phyloP scores from a whole-genome alignment of 495 filamentous ascomycete genomes.

The Penicillium parvum region DNA sequence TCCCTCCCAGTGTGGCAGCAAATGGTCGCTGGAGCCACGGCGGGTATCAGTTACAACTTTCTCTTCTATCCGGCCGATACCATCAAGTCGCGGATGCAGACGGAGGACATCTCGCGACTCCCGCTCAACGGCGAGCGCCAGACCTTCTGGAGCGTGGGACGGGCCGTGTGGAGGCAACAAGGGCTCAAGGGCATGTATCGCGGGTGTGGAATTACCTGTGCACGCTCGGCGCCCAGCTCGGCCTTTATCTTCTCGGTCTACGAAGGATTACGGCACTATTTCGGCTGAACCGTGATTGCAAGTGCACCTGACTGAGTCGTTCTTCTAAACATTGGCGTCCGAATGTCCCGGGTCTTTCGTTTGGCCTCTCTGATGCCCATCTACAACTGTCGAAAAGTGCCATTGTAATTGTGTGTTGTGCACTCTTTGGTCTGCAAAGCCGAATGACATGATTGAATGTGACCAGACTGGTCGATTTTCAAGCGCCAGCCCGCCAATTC shows the following conservation, averaged over 20 bases:
- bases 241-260: slow-evolving; percentile 95
- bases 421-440: too few species aligned
- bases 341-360: too few species aligned
- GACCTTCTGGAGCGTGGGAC: slow-evolving; percentile 66
- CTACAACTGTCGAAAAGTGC: too few species aligned
- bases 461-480: too few species aligned
- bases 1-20: slow-evolving; percentile 63
- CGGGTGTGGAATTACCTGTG: slow-evolving; percentile 90
- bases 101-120: slow-evolving; percentile 57
- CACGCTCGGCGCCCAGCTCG: slow-evolving; percentile 83
- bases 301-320: too few species aligned
- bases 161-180: slow-evolving; percentile 69
- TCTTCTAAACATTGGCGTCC: too few species aligned
- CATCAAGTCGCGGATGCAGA: slow-evolving; percentile 95
- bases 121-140: slow-evolving; percentile 34
- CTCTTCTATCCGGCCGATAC: slow-evolving; percentile 96
- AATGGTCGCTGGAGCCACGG: slow-evolving; percentile 80
- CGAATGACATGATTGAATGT: too few species aligned
- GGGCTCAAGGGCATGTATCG: slow-evolving; percentile 84
- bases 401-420: too few species aligned
- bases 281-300: slow-evolving; percentile 38
- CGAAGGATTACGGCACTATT: slow-evolving; percentile 69
- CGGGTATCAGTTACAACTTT: slow-evolving; percentile 93
- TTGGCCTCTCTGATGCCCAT: too few species aligned
- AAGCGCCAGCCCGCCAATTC: too few species aligned